Evolutionary conservation across 2,329 filamentous ascomycete species (phyloP).

Genomic region (Neopestalotiopsis sp.): DNA sequence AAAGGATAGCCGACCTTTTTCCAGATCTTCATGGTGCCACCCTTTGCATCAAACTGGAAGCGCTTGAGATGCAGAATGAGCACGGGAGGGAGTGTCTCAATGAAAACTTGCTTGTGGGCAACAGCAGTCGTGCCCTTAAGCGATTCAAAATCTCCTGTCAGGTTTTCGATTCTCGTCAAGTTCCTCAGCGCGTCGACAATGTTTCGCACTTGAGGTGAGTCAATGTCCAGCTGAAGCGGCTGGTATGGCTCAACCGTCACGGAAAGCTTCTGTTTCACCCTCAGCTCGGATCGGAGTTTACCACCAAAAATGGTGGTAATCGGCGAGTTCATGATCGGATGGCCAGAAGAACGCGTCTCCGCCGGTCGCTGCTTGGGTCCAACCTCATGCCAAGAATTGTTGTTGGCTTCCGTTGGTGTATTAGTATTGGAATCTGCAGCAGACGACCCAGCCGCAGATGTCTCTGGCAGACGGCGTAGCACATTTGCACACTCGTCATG

Average conservation of each 20-base stretch:
- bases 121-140: constrained; percentile 76
- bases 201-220: constrained; percentile 82
- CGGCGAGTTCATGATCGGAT: constrained; percentile 75
- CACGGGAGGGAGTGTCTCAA: constrained; percentile 88
- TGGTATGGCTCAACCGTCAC: constrained; percentile 94
- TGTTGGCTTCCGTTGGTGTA: constrained; percentile 48
- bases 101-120: constrained; percentile 93
- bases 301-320: constrained; percentile 95
- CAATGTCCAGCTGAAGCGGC: constrained; percentile 93
- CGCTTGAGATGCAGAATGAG: constrained; percentile 95
- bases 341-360: constrained; percentile 84
- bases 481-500: constrained; percentile 90
- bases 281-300: constrained; percentile 86
- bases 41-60: constrained; percentile 91
- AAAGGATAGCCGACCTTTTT: constrained; percentile 96
- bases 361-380: constrained; percentile 89
- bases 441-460: constrained; percentile 32
- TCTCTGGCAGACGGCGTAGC: constrained; percentile 60
- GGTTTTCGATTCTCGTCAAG: constrained; percentile 80
- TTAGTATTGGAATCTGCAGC: constrained; percentile 39
- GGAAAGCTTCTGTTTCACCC: constrained; percentile 87
- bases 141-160: constrained; percentile 85
- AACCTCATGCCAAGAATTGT: constrained; percentile 90
- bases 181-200: constrained; percentile 90
- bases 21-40: constrained; percentile 96